These are phyloP conservation scores for Dipteronia dyeriana DNA, from an alignment of 345 rosid genomes.

Conservation along the genomic window DNA sequence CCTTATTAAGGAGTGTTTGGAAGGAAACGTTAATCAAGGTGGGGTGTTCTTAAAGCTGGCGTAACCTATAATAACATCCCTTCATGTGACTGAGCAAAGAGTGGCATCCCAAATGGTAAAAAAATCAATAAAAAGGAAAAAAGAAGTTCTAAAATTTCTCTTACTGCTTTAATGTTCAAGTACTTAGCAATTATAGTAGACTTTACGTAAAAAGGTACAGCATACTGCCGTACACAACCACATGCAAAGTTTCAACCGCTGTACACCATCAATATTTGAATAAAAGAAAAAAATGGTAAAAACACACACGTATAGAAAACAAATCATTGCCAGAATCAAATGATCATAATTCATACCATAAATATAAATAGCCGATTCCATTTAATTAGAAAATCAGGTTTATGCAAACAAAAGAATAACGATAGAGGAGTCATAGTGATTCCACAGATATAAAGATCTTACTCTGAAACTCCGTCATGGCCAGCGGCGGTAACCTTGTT, in stretches of 20 bases:
- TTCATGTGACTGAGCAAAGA: neutral
- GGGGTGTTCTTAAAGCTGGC: neutral
- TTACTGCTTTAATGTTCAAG: neutral
- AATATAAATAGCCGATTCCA: constrained; percentile 34
- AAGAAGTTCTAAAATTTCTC: neutral
- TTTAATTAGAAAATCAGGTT: constrained; percentile 10
- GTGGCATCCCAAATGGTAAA: neutral
- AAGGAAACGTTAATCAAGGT: neutral
- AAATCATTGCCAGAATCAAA: neutral
- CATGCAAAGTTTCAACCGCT: neutral
- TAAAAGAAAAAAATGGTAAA: neutral
- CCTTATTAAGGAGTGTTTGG: neutral
- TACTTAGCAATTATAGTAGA: neutral
- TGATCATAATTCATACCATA: neutral
- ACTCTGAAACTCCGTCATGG: constrained; percentile 54
- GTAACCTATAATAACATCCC: neutral
- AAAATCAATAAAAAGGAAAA: neutral
- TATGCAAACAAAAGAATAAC: neutral
- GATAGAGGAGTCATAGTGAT: neutral
- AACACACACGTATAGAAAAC: neutral
- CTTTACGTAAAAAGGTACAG: neutral
- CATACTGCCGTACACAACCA: neutral
- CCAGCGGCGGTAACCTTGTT: constrained; percentile 51
- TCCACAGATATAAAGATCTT: constrained; percentile 30
- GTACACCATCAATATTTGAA: neutral